phyloP scores from a whole-genome alignment of 208 protist species.

The Tetramitus jugosus region DNA sequence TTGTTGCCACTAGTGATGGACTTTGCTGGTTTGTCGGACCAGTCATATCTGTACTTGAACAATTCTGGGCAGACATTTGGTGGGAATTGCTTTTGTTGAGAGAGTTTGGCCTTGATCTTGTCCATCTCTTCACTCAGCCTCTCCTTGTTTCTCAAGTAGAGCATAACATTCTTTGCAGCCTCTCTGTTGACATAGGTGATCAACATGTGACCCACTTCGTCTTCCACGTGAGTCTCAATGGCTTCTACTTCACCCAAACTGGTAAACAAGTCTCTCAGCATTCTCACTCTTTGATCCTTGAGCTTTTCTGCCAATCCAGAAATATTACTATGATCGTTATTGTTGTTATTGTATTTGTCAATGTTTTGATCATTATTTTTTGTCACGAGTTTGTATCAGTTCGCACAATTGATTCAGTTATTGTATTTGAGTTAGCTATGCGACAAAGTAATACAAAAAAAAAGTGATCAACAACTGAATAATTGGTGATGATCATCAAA shows the following conservation, averaged over 20 bases:
- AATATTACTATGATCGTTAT: too few relatives aligned
- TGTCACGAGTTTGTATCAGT: too few relatives aligned
- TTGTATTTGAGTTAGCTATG: too few relatives aligned
- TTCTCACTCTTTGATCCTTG: neutral
- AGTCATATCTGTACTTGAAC: neutral
- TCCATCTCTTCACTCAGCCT: neutral
- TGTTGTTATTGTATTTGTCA: too few relatives aligned
- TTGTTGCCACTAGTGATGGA: neutral
- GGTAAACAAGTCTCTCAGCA: neutral
- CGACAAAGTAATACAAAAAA: too few relatives aligned
- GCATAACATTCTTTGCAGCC: neutral
- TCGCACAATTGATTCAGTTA: too few relatives aligned
- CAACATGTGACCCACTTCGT: neutral
- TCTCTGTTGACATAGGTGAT: neutral
- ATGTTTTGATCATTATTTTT: too few relatives aligned
- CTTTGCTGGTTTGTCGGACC: neutral
- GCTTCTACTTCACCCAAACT: neutral
- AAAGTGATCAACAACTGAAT: too few relatives aligned
- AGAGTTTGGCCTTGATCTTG: neutral
- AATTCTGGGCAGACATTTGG: neutral
- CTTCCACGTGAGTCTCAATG: neutral
- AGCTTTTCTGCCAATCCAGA: neutral
- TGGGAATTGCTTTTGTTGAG: neutral
- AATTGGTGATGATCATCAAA: too few relatives aligned
- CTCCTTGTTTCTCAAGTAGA: neutral